Conservation (phyloP, 2,329 filamentous ascomycete species). For the Diaporthe caulivora region DNA sequence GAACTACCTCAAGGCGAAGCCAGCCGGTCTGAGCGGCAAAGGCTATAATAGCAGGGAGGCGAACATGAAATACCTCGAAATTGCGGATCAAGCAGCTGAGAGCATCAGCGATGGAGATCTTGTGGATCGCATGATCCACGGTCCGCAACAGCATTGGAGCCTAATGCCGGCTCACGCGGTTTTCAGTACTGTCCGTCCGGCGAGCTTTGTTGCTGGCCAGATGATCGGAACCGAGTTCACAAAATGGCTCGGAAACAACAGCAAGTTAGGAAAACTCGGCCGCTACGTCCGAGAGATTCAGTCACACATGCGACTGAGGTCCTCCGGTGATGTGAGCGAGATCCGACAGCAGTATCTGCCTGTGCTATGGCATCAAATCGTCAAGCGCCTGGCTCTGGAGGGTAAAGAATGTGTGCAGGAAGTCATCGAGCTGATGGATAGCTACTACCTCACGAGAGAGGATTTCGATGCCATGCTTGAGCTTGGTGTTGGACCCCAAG, state of each 20-base stretch:
- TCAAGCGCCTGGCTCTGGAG: constrained; percentile 79
- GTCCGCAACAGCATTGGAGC: constrained; percentile 97
- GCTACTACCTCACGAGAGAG: constrained; percentile 93
- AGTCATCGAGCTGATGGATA: constrained; percentile 96
- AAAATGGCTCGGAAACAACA: constrained; percentile 94
- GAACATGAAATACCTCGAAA: constrained; percentile 84
- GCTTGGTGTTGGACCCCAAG: constrained; percentile 87
- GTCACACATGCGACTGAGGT: constrained; percentile 92
- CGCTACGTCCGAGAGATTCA: constrained; percentile 94
- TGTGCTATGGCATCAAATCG: constrained; percentile 83
- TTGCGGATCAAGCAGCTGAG: constrained; percentile 88
- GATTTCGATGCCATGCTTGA: constrained; percentile 95
- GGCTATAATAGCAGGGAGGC: constrained; percentile 75
- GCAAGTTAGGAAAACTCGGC: constrained; percentile 82
- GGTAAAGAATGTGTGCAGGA: constrained; percentile 86
- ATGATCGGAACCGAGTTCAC: constrained; percentile 84
- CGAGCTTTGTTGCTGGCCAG: constrained; percentile 87
- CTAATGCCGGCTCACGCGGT: constrained; percentile 96
- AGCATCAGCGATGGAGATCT: constrained; percentile 98
- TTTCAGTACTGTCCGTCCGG: constrained; percentile 93
- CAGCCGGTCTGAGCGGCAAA: constrained; percentile 70
- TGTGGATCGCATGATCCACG: constrained; percentile 98
- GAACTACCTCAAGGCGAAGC: constrained; percentile 91
- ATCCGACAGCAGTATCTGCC: constrained; percentile 95
- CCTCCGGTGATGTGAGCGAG: constrained; percentile 92